Percentiles rank a stretch among this genome's conserved stretches.
Evolutionary conservation across 768 basidiomycete species (phyloP).

Genomic region (Lepiota venenata): DNA sequence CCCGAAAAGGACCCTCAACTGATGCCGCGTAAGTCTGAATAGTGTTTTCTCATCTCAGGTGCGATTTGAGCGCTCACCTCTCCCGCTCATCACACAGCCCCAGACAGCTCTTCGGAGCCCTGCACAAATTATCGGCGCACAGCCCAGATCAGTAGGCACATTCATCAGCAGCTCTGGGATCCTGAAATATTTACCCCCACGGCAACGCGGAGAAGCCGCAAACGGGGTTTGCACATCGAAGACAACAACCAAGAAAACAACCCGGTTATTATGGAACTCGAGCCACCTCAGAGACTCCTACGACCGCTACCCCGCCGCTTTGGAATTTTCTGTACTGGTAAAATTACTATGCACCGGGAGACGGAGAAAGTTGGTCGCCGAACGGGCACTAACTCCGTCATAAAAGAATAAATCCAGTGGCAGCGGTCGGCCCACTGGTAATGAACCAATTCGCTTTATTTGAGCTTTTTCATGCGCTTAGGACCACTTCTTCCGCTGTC

Average conservation of each 20-base stretch:
- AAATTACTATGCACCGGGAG: conserved; percentile 28
- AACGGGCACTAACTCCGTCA: background rate
- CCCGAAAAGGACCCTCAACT: conserved; percentile 1
- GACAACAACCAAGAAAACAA: conserved; percentile 31
- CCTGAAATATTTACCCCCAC: conserved; percentile 13
- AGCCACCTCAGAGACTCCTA: conserved; percentile 19
- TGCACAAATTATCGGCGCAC: background rate
- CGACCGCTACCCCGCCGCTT: conserved; percentile 29
- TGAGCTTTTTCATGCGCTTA: background rate
- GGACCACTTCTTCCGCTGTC: background rate
- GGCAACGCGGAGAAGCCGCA: conserved; percentile 14
- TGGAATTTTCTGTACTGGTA: conserved; percentile 38
- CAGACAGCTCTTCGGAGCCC: conserved; percentile 2
- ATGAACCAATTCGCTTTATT: background rate
- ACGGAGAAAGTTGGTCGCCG: conserved; percentile 9
- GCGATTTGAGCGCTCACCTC: background rate
- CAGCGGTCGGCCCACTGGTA: background rate
- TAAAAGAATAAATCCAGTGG: conserved; percentile 2
- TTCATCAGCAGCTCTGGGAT: conserved; percentile 15
- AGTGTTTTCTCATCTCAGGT: background rate
- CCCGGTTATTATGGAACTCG: conserved; percentile 12
- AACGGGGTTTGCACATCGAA: conserved; percentile 14
- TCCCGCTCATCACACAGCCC: conserved; percentile 1
- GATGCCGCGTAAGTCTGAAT: conserved; percentile 8
- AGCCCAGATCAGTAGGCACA: background rate